Evolutionary conservation across 352 stramenopile species (phyloP).

Genomic region (Poterioochromonas sp.): DNA sequence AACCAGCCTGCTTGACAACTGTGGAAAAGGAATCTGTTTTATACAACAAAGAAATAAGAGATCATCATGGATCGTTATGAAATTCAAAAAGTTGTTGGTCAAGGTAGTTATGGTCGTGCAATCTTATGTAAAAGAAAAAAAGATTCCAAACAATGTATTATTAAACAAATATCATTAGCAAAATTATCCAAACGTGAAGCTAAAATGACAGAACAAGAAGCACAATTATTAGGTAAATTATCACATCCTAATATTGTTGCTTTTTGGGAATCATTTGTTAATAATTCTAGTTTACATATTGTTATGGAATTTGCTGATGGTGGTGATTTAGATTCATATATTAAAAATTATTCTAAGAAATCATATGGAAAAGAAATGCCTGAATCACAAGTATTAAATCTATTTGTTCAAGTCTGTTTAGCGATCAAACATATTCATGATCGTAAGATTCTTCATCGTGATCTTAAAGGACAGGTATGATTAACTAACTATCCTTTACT

Average conservation of each 20-base stretch:
- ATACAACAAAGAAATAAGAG: too few species aligned
- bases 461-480: slow-evolving; percentile 43
- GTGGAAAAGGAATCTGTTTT: too few species aligned
- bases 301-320: slow-evolving; percentile 55
- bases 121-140: slow-evolving; percentile 37
- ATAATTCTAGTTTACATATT: slow-evolving; percentile 44
- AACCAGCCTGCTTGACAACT: too few species aligned
- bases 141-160: slow-evolving; percentile 40
- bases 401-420: slow-evolving; percentile 50
- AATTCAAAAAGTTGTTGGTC: slow-evolving; percentile 40
- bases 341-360: slow-evolving; percentile 31
- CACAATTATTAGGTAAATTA: slow-evolving; percentile 40
- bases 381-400: slow-evolving; percentile 46
- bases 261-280: slow-evolving; percentile 51
- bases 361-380: slow-evolving; percentile 33
- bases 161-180: slow-evolving; percentile 40
- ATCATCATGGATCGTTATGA: slow-evolving; percentile 41
- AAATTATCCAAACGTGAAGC: slow-evolving; percentile 19
- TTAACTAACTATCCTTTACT: neutral
- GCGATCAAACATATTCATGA: slow-evolving; percentile 53
- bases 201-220: slow-evolving; percentile 45
- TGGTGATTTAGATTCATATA: slow-evolving; percentile 46
- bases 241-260: slow-evolving; percentile 49
- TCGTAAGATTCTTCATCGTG: slow-evolving; percentile 50
- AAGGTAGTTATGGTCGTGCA: slow-evolving; percentile 44